phyloP scores from a whole-genome alignment of 768 basidiomycete species.

The Tubosaeta sp. region DNA sequence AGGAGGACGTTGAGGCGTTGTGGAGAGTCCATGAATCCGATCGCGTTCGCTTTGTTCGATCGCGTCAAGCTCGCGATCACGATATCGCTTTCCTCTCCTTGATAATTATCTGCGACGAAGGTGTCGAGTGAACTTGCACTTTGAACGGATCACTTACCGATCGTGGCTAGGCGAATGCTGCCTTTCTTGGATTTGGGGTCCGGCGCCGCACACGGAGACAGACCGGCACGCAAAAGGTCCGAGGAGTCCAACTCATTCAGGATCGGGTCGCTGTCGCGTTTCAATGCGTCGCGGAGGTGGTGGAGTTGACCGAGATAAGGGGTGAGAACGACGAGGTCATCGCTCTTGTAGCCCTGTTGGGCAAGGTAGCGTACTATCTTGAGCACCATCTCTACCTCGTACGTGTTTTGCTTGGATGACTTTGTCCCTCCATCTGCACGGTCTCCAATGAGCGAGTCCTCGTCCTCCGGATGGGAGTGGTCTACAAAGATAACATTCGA shows the following conservation, averaged over 20 bases:
- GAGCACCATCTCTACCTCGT: slow-evolving; percentile 60
- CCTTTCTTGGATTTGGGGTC: too few species aligned
- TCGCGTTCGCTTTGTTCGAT: slow-evolving; percentile 52
- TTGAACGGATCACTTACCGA: slow-evolving; percentile 41
- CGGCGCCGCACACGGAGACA: too few species aligned
- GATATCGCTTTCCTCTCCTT: slow-evolving; percentile 71
- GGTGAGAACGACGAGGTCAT: slow-evolving; percentile 60
- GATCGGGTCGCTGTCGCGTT: slow-evolving; percentile 45
- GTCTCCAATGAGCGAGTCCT: slow-evolving; percentile 38
- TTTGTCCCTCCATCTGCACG: slow-evolving; percentile 42
- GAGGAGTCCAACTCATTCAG: slow-evolving; percentile 1
- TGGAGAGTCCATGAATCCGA: slow-evolving; percentile 69
- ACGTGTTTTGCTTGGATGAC: slow-evolving; percentile 59
- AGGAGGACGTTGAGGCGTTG: slow-evolving; percentile 73
- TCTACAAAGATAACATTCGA: slow-evolving; percentile 62
- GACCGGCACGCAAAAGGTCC: too few species aligned
- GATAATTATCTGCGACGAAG: slow-evolving; percentile 61
- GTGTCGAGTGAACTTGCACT: too few species aligned
- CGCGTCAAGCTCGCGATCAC: slow-evolving; percentile 60
- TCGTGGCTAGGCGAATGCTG: too few species aligned
- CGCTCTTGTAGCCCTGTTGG: slow-evolving; percentile 64
- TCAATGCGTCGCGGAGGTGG: slow-evolving; percentile 42
- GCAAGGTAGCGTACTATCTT: slow-evolving; percentile 63
- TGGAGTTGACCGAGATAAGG: slow-evolving; percentile 67
- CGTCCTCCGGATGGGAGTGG: slow-evolving; percentile 56